Evolutionary conservation across 495 filamentous ascomycete species (phyloP).

Genomic region (Patellaria atrata): DNA sequence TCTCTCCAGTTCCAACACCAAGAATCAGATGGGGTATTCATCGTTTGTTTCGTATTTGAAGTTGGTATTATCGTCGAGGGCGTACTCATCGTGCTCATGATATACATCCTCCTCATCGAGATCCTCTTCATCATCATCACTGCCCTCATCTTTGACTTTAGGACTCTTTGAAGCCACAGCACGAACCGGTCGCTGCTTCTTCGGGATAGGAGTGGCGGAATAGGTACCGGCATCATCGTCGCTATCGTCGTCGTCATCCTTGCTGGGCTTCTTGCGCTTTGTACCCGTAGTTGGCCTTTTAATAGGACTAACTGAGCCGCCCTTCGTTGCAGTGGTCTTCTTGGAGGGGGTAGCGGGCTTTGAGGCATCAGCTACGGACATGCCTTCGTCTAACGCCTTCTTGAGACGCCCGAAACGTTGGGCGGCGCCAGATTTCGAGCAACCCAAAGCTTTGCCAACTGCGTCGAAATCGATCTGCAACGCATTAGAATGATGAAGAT

Average conservation of each 20-base stretch:
- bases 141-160: not conserved
- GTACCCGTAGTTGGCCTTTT: not conserved
- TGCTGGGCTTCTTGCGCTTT: slow-evolving; percentile 8
- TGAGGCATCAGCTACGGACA: slow-evolving; percentile 8
- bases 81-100: no score
- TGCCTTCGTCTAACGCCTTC: slow-evolving; percentile 11
- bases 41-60: no score
- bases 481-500: no score
- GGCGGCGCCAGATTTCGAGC: slow-evolving; percentile 7
- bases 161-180: no score
- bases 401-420: slow-evolving; percentile 19
- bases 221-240: not conserved
- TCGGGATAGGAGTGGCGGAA: not conserved
- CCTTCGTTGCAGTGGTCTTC: slow-evolving; percentile 10
- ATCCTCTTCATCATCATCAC: not conserved
- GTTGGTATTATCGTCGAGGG: no score
- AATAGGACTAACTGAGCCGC: not conserved
- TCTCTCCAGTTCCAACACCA: no score
- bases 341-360: slow-evolving; percentile 17
- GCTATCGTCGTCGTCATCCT: slow-evolving; percentile 2
- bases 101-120: not conserved
- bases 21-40: no score
- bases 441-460: slow-evolving; percentile 6
- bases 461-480: slow-evolving; percentile 13
- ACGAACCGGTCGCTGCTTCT: no score